phyloP scores from a whole-genome alignment of 768 basidiomycete species.

The Lentinula aciculospora region DNA sequence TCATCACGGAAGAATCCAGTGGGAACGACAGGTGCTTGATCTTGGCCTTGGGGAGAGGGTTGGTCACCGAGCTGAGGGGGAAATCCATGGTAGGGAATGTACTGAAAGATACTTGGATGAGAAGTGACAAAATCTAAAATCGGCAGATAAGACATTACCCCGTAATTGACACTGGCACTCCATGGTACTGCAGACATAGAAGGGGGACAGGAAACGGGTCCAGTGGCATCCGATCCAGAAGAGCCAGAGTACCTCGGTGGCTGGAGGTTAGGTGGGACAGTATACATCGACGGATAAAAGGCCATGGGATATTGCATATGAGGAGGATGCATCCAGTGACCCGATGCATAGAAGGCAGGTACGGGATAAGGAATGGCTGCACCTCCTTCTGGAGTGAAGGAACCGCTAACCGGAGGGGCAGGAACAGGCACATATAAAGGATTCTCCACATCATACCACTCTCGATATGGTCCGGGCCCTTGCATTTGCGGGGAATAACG shows the following conservation, averaged over 20 bases:
- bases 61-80: constrained; percentile 26
- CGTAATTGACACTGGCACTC: constrained; percentile 33
- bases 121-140: not conserved
- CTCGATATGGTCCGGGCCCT: constrained; percentile 30
- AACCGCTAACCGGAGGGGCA: constrained; percentile 13
- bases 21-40: constrained; percentile 54
- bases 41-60: constrained; percentile 16
- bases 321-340: constrained; percentile 45
- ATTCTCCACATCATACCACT: constrained; percentile 35
- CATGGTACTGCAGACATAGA: constrained; percentile 26
- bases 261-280: constrained; percentile 24
- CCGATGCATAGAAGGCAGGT: not conserved
- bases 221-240: constrained; percentile 27
- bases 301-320: constrained; percentile 48
- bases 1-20: constrained; percentile 71
- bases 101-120: constrained; percentile 26
- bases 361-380: constrained; percentile 24
- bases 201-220: constrained; percentile 21
- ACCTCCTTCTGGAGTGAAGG: not conserved
- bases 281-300: constrained; percentile 40
- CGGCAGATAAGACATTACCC: constrained; percentile 29
- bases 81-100: constrained; percentile 42
- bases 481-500: constrained; percentile 2
- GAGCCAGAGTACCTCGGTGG: constrained; percentile 25
- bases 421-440: constrained; percentile 26